phyloP scores from a whole-genome alignment of 1,139 yeast genomes.

The Hemisphaericaspora xylofermentans region DNA sequence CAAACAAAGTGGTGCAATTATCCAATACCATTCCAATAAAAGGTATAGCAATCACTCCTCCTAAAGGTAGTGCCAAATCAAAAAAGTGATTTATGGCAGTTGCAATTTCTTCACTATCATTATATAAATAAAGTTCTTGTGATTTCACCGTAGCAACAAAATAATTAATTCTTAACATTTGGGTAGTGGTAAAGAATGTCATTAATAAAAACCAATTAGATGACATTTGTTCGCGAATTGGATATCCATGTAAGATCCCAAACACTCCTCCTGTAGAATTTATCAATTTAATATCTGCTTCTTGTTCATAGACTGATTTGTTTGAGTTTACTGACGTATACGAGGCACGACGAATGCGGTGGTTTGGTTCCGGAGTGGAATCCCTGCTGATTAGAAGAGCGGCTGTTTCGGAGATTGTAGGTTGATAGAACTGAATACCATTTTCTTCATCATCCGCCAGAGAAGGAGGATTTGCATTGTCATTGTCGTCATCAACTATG shows the following conservation, averaged over 20 bases:
- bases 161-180: conserved; percentile 87
- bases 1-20: conserved; percentile 62
- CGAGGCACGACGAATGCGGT: conserved; percentile 35
- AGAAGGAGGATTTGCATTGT: too few species aligned
- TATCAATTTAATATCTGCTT: conserved; percentile 56
- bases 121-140: conserved; percentile 69
- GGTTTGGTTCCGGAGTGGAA: conserved; percentile 14
- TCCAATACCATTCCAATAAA: conserved; percentile 82
- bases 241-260: conserved; percentile 75
- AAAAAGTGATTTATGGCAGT: conserved; percentile 66
- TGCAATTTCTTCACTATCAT: conserved; percentile 52
- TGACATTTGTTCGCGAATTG: conserved; percentile 61
- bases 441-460: conserved; percentile 2
- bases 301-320: conserved; percentile 64
- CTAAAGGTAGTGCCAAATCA: conserved; percentile 82
- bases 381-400: conserved; percentile 40
- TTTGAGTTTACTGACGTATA: conserved; percentile 34
- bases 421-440: conserved; percentile 23
- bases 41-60: conserved; percentile 84
- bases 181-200: conserved; percentile 76
- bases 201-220: conserved; percentile 80
- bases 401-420: conserved; percentile 44
- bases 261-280: conserved; percentile 70
- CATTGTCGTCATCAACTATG: background rate
- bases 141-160: conserved; percentile 85